These are phyloP conservation scores for Syzygium oleosum DNA, from an alignment of 345 rosid species.

Conservation along the genomic window DNA sequence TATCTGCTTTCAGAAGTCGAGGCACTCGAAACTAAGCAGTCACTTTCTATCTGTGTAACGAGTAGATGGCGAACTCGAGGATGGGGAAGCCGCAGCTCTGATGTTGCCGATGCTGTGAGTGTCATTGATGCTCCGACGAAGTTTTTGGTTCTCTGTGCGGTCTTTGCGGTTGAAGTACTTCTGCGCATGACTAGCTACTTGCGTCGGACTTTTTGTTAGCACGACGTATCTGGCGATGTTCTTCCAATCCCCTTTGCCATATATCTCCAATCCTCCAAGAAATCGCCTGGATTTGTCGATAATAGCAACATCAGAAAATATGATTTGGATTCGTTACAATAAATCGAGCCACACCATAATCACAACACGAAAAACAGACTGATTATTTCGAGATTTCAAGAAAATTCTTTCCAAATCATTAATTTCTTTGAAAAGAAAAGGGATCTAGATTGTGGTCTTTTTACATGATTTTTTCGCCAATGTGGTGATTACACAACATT, in stretches of 20 bases:
- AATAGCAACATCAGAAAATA: neutral
- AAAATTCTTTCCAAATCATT: no score
- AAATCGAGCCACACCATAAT: neutral
- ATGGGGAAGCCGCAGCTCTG: neutral
- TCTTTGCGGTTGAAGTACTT: slow-evolving; percentile 3
- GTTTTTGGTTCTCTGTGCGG: neutral
- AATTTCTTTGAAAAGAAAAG: no score
- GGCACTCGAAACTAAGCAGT: neutral
- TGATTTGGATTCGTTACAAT: neutral
- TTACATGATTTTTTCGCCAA: no score
- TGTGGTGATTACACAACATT: no score
- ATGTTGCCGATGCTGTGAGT: neutral
- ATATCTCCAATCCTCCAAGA: neutral
- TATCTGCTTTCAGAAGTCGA: neutral
- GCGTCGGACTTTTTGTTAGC: neutral
- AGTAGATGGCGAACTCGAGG: neutral
- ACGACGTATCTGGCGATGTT: slow-evolving; percentile 3
- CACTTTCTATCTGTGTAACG: neutral
- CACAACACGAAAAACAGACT: no score
- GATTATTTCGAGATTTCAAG: no score
- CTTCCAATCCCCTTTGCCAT: slow-evolving; percentile 10
- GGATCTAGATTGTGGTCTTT: no score
- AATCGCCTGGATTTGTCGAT: neutral
- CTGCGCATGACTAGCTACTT: slow-evolving; percentile 17
- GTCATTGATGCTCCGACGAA: neutral